Percentiles rank a stretch among this genome's conserved stretches.
Conservation (phyloP, 2,329 filamentous ascomycete species). For the Hymenoscyphus infarciens region DNA sequence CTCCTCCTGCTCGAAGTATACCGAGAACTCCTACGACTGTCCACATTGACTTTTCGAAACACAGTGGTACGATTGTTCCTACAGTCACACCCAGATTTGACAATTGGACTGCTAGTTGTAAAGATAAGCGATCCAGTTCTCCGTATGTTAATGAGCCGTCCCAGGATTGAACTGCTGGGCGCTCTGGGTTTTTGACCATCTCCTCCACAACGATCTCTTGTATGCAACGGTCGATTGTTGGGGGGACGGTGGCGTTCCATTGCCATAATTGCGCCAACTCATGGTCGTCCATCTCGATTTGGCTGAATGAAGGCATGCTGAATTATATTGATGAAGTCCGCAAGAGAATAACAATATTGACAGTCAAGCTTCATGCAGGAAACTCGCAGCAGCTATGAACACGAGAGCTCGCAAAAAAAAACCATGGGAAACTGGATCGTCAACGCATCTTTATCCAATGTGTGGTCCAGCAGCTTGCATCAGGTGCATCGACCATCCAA, state of each 20-base stretch:
- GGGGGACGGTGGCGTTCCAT: neutral
- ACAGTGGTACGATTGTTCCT: constrained; percentile 26
- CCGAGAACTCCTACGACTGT: constrained; percentile 27
- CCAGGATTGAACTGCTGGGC: neutral
- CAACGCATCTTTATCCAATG: neutral
- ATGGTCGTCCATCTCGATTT: neutral
- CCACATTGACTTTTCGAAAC: constrained; percentile 29
- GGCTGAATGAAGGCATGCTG: neutral
- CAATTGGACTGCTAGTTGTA: constrained; percentile 18
- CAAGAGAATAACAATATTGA: no score
- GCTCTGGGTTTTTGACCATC: neutral
- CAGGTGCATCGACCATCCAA: neutral
- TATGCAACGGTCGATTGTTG: neutral
- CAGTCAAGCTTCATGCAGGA: no score
- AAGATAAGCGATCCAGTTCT: constrained; percentile 22
- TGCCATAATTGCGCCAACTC: neutral
- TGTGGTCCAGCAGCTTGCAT: neutral
- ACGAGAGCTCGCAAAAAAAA: neutral
- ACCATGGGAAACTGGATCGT: neutral
- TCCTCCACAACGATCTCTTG: neutral
- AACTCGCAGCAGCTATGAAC: neutral
- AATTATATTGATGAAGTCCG: neutral
- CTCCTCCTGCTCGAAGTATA: constrained; percentile 27
- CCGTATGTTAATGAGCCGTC: constrained; percentile 19
- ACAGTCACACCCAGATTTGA: neutral